Conservation (phyloP, 2,329 filamentous ascomycete genomes). For the Fusarium sp. region DNA sequence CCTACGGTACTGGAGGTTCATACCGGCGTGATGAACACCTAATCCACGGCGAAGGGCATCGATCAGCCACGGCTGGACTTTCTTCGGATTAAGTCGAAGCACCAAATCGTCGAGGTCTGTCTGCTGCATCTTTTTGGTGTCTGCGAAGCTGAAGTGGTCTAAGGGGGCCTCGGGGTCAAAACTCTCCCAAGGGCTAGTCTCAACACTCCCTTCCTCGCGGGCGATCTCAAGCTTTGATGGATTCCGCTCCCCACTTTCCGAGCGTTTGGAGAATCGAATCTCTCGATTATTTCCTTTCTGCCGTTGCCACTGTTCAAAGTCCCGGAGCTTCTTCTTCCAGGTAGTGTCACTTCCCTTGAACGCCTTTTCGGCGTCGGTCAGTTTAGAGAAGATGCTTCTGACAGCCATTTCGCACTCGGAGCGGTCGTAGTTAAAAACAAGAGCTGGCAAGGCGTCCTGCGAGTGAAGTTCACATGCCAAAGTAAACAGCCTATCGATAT, state of each 20-base stretch:
- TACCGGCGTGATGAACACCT: slow-evolving; percentile 79
- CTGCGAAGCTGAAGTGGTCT: slow-evolving; percentile 73
- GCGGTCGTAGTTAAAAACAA: slow-evolving; percentile 83
- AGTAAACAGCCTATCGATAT: slow-evolving; percentile 53
- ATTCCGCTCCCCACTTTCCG: neutral
- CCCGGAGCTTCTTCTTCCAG: slow-evolving; percentile 22
- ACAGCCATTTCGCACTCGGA: slow-evolving; percentile 70
- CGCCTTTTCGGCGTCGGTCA: slow-evolving; percentile 38
- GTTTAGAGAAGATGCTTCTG: neutral
- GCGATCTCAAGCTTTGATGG: slow-evolving; percentile 66
- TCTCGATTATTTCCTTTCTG: neutral
- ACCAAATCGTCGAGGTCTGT: slow-evolving; percentile 47
- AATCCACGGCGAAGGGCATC: slow-evolving; percentile 73
- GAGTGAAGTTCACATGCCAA: slow-evolving; percentile 71
- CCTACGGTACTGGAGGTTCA: slow-evolving; percentile 70
- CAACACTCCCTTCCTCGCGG: slow-evolving; percentile 65
- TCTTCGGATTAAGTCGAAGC: slow-evolving; percentile 69
- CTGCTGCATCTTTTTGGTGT: slow-evolving; percentile 55
- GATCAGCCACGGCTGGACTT: slow-evolving; percentile 62
- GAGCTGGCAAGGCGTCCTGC: slow-evolving; percentile 74
- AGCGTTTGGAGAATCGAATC: neutral
- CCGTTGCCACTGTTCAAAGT: neutral
- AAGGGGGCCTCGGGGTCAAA: slow-evolving; percentile 70
- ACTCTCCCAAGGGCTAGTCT: slow-evolving; percentile 53
- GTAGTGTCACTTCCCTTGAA: slow-evolving; percentile 63